phyloP scores from a whole-genome alignment of 1,139 yeast species.

The Blastobotrys indianensis region DNA sequence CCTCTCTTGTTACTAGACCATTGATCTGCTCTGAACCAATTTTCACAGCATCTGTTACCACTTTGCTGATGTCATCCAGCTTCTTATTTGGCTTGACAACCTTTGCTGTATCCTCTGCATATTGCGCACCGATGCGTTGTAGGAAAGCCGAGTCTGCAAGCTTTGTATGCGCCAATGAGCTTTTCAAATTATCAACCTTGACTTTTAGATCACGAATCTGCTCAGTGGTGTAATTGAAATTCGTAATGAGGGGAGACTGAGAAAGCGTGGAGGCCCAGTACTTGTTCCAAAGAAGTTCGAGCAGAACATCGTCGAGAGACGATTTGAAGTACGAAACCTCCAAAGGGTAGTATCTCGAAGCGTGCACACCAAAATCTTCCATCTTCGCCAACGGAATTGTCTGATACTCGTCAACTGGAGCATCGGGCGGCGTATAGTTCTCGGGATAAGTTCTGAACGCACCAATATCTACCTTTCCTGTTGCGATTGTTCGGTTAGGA shows the following conservation, averaged over 20 bases:
- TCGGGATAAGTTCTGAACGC: constrained; percentile 80
- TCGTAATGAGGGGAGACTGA: constrained; percentile 27
- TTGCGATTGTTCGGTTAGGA: constrained; percentile 62
- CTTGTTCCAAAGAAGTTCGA: constrained; percentile 44
- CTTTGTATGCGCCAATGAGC: constrained; percentile 13
- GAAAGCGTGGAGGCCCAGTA: constrained; percentile 46
- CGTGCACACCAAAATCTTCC: constrained; percentile 65
- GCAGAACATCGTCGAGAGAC: constrained; percentile 44
- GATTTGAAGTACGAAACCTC: constrained; percentile 60
- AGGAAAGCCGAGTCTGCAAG: constrained; percentile 18
- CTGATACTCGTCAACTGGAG: constrained; percentile 18
- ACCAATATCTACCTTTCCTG: constrained; percentile 76
- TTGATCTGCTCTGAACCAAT: constrained; percentile 32
- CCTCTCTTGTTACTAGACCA: constrained; percentile 29
- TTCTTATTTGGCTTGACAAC: constrained; percentile 1
- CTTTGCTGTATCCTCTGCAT: too few species aligned
- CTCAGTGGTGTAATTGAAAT: constrained; percentile 35
- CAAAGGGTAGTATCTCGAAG: constrained; percentile 64
- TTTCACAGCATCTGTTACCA: constrained; percentile 24
- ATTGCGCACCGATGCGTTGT: constrained; percentile 14
- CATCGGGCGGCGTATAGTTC: constrained; percentile 28
- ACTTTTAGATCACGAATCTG: constrained; percentile 26
- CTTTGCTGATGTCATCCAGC: constrained; percentile 9
- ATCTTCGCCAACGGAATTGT: constrained; percentile 44
- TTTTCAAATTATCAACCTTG: constrained; percentile 20